phyloP scores from a whole-genome alignment of 805 yeast species.

The Candida methanosorbosa region DNA sequence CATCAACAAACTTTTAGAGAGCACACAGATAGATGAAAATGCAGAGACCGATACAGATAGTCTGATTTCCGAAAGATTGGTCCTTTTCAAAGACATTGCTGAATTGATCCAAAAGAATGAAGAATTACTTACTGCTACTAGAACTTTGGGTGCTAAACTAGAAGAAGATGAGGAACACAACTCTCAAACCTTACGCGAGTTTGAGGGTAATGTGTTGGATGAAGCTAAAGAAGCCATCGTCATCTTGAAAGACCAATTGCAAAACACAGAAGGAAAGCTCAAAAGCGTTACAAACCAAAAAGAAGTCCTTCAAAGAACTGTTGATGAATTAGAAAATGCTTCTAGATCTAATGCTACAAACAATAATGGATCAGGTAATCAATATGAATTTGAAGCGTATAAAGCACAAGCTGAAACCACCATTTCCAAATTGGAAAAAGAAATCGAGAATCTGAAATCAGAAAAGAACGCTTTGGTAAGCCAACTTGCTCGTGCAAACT shows the following conservation, averaged over 20 bases:
- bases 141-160: slow-evolving; percentile 63
- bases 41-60: slow-evolving; percentile 57
- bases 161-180: slow-evolving; percentile 48
- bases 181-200: slow-evolving; percentile 24
- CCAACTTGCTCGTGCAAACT: slow-evolving; percentile 43
- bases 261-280: slow-evolving; percentile 40
- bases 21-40: slow-evolving; percentile 7
- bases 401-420: slow-evolving; percentile 34
- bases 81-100: slow-evolving; percentile 55
- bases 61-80: slow-evolving; percentile 64
- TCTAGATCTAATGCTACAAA: slow-evolving; percentile 4
- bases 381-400: slow-evolving; percentile 10
- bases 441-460: slow-evolving; percentile 28
- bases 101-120: slow-evolving; percentile 71
- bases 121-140: slow-evolving; percentile 56
- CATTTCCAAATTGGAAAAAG: slow-evolving; percentile 39
- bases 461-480: slow-evolving; percentile 40
- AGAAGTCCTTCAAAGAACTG: slow-evolving; percentile 43
- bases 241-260: slow-evolving; percentile 51
- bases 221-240: slow-evolving; percentile 66
- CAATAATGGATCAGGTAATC: slow-evolving; percentile 2
- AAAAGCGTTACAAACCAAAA: slow-evolving; percentile 55
- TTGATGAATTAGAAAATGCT: slow-evolving; percentile 7
- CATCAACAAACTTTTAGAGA: slow-evolving; percentile 43
- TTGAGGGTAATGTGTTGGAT: slow-evolving; percentile 40